These are phyloP conservation scores for Colletotrichum brevisporum DNA, from an alignment of 2,329 filamentous ascomycete genomes.

Conservation along the genomic window DNA sequence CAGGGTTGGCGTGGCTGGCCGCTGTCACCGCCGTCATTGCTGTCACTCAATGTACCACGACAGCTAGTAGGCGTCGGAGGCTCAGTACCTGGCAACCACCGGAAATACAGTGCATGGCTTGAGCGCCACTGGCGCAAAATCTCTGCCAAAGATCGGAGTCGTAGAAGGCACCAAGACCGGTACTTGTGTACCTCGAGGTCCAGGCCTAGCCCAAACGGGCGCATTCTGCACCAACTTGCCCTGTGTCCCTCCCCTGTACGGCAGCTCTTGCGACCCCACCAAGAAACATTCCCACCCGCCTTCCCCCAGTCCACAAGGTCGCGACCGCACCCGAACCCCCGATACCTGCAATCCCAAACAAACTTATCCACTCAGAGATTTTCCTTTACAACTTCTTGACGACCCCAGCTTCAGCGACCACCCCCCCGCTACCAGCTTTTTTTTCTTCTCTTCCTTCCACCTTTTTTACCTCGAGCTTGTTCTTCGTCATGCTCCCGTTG, in stretches of 20 bases:
- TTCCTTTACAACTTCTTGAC: conserved; percentile 41
- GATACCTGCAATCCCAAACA: conserved; percentile 39
- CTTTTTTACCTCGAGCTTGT: conserved; percentile 20
- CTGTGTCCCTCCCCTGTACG: conserved; percentile 21
- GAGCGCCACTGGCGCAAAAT: conserved; percentile 32
- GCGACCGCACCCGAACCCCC: conserved; percentile 37
- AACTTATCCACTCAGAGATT: conserved; percentile 41
- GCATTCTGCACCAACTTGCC: conserved; percentile 8
- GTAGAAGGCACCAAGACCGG: conserved; percentile 18
- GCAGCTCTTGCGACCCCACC: conserved; percentile 22
- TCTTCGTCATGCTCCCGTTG: conserved; percentile 39
- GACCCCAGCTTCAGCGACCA: conserved; percentile 38
- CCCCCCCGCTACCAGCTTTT: conserved; percentile 28
- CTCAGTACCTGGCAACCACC: conserved; percentile 26
- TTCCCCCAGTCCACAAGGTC: conserved; percentile 31
- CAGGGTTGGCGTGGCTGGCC: conserved; percentile 9
- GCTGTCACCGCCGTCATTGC: conserved; percentile 18
- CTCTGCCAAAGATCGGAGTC: conserved; percentile 31
- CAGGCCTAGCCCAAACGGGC: conserved; percentile 29
- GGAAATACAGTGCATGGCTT: conserved; percentile 29
- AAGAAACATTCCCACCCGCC: conserved; percentile 32
- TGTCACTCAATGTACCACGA: conserved; percentile 16
- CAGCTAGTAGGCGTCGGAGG: conserved; percentile 22
- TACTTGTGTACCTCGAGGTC: background rate
- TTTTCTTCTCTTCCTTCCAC: conserved; percentile 12